Conservation (phyloP, 2,329 filamentous ascomycete genomes). For the Cladosporium sp. region DNA sequence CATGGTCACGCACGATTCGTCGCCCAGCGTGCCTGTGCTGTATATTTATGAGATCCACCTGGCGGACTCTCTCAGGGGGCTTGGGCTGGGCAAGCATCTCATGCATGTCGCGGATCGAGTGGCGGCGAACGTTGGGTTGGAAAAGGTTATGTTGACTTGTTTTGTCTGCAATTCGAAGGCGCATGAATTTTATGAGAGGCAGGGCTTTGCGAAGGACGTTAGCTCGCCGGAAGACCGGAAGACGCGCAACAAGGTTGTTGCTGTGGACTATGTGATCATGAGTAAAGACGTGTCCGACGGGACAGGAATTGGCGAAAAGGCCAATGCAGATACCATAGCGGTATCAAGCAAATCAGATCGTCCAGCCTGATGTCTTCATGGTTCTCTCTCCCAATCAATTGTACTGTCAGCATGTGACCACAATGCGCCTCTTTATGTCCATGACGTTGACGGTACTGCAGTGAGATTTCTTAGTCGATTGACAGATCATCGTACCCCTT, state of each 20-base stretch:
- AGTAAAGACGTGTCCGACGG: conserved; percentile 33
- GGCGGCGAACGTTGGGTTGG: conserved; percentile 49
- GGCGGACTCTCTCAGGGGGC: conserved; percentile 49
- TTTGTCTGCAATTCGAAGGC: conserved; percentile 57
- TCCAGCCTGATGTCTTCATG: no score
- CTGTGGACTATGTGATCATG: conserved; percentile 48
- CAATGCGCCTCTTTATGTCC: no score
- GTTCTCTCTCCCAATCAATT: no score
- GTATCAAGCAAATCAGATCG: no score
- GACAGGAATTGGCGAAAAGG: no score
- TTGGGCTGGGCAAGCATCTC: conserved; percentile 55
- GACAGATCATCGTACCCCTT: no score
- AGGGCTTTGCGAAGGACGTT: conserved; percentile 51
- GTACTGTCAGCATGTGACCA: no score
- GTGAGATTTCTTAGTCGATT: no score
- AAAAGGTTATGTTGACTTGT: conserved; percentile 69
- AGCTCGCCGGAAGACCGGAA: conserved; percentile 45
- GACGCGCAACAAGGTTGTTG: conserved; percentile 44
- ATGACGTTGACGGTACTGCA: no score
- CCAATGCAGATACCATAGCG: no score
- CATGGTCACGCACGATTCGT: conserved; percentile 63
- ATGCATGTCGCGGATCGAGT: conserved; percentile 51
- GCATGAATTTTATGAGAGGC: conserved; percentile 53
- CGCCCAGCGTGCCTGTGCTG: conserved; percentile 54
- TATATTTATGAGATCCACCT: conserved; percentile 80